A percentile compares a stretch with the other conserved stretches of the same genome.
These are phyloP conservation scores for Sinapis alba DNA, from an alignment of 441 rosid genomes.

Conservation along the genomic window DNA sequence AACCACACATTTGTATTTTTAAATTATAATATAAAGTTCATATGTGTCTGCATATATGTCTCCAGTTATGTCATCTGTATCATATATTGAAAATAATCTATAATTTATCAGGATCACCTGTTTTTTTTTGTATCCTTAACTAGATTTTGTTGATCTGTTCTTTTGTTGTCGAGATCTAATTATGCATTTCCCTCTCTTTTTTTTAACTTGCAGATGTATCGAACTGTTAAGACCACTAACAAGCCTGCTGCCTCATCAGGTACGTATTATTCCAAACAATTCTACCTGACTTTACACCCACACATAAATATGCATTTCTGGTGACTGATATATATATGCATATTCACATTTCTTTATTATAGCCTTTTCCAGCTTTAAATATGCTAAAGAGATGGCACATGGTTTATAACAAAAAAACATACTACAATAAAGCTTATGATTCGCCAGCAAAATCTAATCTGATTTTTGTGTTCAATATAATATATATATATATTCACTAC, in stretches of 20 bases:
- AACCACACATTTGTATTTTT: slow-evolving; percentile 36
- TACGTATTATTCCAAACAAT: slow-evolving; percentile 30
- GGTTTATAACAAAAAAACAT: background rate
- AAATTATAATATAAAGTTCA: slow-evolving; percentile 22
- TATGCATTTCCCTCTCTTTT: slow-evolving; percentile 21
- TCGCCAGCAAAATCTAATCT: background rate
- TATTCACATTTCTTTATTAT: slow-evolving; percentile 28
- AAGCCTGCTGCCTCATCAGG: slow-evolving; percentile 82
- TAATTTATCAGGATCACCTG: too few relatives aligned
- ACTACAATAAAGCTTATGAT: slow-evolving; percentile 16
- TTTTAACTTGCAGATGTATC: slow-evolving; percentile 71
- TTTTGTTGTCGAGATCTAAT: too few relatives aligned
- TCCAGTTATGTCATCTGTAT: slow-evolving; percentile 28
- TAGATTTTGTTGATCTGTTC: too few relatives aligned
- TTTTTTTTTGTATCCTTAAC: too few relatives aligned
- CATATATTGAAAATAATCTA: background rate
- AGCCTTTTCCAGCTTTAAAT: slow-evolving; percentile 35
- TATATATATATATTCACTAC: background rate
- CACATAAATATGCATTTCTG: background rate
- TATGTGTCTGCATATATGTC: slow-evolving; percentile 44
- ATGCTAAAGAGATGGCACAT: slow-evolving; percentile 20
- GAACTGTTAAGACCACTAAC: slow-evolving; percentile 88
- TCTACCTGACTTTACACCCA: slow-evolving; percentile 7
- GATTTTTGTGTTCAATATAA: slow-evolving; percentile 1
- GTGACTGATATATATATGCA: slow-evolving; percentile 32